Conservation (phyloP, 495 filamentous ascomycete species). For the Chaetomium fimeti region DNA sequence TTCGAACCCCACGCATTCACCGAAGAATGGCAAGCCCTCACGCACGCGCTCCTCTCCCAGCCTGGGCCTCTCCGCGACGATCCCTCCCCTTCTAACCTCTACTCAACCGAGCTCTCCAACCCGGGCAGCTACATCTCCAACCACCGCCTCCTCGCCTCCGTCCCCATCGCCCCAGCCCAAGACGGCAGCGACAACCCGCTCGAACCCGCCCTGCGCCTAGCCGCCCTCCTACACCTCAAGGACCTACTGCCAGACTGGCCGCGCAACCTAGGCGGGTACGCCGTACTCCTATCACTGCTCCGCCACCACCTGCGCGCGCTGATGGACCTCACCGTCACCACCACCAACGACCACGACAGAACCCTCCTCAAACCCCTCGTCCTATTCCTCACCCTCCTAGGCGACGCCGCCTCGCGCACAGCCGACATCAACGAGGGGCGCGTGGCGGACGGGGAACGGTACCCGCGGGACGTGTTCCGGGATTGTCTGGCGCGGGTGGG, state of each 20-base stretch:
- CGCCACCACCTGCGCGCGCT: slow-evolving; percentile 17
- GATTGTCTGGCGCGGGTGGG: slow-evolving; percentile 10
- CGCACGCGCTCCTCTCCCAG: slow-evolving; percentile 26
- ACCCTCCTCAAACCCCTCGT: background rate
- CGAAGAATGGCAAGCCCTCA: slow-evolving; percentile 32
- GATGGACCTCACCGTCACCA: background rate
- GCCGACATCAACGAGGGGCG: slow-evolving; percentile 10
- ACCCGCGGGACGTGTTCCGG: slow-evolving; percentile 24
- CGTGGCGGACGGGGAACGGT: background rate
- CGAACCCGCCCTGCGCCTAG: slow-evolving; percentile 31
- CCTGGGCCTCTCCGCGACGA: slow-evolving; percentile 26
- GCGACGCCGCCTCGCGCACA: background rate
- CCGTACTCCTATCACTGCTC: slow-evolving; percentile 29
- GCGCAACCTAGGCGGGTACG: slow-evolving; percentile 33
- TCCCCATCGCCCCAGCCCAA: slow-evolving; percentile 6
- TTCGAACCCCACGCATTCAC: slow-evolving; percentile 35
- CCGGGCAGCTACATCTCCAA: slow-evolving; percentile 26
- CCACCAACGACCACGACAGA: background rate
- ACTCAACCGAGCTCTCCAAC: slow-evolving; percentile 2
- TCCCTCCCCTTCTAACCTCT: slow-evolving; percentile 5
- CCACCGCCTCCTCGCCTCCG: slow-evolving; percentile 24
- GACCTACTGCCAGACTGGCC: slow-evolving; percentile 34
- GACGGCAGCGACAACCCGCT: slow-evolving; percentile 11
- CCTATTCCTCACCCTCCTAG: slow-evolving; percentile 1
- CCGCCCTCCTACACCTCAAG: slow-evolving; percentile 30